phyloP scores from a whole-genome alignment of 257 asterid genomes.

The Ilex aquifolium region DNA sequence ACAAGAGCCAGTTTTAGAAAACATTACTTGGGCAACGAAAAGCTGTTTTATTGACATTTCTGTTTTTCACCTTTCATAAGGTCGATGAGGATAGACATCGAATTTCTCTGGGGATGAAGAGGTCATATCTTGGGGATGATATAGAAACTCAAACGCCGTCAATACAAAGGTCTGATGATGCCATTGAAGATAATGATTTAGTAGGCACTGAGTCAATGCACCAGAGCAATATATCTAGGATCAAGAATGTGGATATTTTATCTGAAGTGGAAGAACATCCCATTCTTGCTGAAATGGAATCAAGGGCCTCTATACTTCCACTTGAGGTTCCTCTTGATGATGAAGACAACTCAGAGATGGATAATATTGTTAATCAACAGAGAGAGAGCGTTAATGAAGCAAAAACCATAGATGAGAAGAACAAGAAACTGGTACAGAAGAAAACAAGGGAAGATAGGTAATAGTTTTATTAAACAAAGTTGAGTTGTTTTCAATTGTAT shows the following conservation, averaged over 20 bases:
- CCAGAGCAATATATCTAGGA: constrained; percentile 22
- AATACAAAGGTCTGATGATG: constrained; percentile 16
- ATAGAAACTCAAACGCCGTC: constrained; percentile 25
- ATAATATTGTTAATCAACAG: constrained; percentile 29
- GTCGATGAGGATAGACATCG: constrained; percentile 85
- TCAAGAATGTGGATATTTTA: constrained; percentile 15
- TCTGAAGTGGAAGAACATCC: constrained; percentile 30
- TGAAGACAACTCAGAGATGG: constrained; percentile 42
- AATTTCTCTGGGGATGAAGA: constrained; percentile 89
- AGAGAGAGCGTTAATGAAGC: constrained; percentile 22
- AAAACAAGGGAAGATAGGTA: constrained; percentile 72
- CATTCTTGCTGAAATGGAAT: constrained; percentile 54
- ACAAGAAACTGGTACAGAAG: constrained; percentile 45
- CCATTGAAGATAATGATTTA: constrained; percentile 23
- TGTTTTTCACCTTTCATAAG: constrained; percentile 26
- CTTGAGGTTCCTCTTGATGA: constrained; percentile 90
- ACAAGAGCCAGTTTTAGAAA: too few species aligned
- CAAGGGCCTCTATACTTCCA: constrained; percentile 77
- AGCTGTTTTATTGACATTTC: constrained; percentile 1
- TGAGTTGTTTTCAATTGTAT: neutral
- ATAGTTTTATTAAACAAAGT: neutral
- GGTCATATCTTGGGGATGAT: constrained; percentile 50
- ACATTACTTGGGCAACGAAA: neutral
- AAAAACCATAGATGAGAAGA: constrained; percentile 43
- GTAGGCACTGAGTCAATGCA: constrained; percentile 21